Conservation (phyloP, 2,329 filamentous ascomycete genomes). For the Ceratocystiopsis sp. region DNA sequence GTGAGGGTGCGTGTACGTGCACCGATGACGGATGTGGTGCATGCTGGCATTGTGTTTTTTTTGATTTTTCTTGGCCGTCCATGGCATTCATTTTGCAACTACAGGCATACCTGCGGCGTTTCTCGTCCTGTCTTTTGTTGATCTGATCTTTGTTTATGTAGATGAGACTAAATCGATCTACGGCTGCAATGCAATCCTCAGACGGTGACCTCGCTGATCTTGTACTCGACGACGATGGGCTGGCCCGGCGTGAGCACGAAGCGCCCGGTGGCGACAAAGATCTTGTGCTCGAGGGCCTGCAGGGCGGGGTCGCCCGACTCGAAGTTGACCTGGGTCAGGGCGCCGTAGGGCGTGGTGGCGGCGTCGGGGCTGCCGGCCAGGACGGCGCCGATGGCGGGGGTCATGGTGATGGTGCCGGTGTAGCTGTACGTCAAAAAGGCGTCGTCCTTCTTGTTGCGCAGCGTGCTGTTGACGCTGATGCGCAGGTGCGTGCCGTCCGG, state of each 20-base stretch:
- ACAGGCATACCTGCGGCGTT: background rate
- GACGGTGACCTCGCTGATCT: constrained; percentile 28
- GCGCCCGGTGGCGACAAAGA: constrained; percentile 23
- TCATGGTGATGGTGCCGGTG: constrained; percentile 19
- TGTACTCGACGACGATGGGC: constrained; percentile 24
- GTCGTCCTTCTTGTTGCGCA: constrained; percentile 17
- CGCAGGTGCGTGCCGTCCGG: constrained; percentile 18
- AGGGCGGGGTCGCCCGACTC: constrained; percentile 20
- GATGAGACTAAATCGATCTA: too few species aligned
- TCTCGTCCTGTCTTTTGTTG: background rate
- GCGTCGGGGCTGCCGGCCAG: constrained; percentile 18
- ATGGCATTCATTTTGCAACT: background rate
- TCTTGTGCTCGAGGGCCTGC: constrained; percentile 20
- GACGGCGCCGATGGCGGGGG: constrained; percentile 15
- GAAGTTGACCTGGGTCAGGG: constrained; percentile 20
- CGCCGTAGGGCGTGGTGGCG: constrained; percentile 20
- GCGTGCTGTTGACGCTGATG: constrained; percentile 22
- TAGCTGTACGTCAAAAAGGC: constrained; percentile 20
- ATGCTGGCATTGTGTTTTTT: too few species aligned
- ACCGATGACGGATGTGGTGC: too few species aligned
- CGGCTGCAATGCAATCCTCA: too few species aligned
- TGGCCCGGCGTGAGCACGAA: constrained; percentile 24
- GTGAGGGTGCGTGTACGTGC: background rate
- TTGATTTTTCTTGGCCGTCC: background rate
- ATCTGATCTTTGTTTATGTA: background rate